Conservation (phyloP, 768 basidiomycete genomes). For the Boletus subparvulus region DNA sequence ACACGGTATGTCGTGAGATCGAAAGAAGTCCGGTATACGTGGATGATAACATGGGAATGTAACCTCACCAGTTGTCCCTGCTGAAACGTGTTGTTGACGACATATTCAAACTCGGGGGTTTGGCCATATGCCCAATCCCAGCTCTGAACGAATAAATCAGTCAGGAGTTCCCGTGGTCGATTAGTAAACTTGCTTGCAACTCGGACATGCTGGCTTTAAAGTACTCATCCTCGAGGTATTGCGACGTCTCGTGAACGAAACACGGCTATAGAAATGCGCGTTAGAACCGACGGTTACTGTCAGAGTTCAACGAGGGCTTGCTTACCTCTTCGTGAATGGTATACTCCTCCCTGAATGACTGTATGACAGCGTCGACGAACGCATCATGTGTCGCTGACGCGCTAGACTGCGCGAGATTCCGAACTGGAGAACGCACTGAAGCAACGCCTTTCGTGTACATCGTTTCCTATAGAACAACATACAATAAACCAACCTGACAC, state of each 20-base stretch:
- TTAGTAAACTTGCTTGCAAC: conserved; percentile 52
- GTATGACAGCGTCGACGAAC: conserved; percentile 68
- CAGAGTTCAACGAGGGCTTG: neutral
- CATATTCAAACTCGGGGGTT: conserved; percentile 89
- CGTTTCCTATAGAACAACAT: conserved; percentile 49
- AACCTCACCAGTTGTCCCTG: conserved; percentile 51
- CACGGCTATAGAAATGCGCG: conserved; percentile 33
- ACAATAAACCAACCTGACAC: neutral
- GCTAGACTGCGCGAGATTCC: conserved; percentile 67
- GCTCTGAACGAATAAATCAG: conserved; percentile 46
- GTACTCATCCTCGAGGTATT: conserved; percentile 49
- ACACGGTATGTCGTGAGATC: neutral
- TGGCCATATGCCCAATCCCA: conserved; percentile 96
- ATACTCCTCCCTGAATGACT: conserved; percentile 67
- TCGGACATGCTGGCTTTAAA: conserved; percentile 72
- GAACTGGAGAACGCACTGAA: conserved; percentile 91
- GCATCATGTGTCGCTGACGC: conserved; percentile 56
- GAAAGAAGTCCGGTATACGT: neutral
- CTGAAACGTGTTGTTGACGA: conserved; percentile 40
- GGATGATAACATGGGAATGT: conserved; percentile 8
- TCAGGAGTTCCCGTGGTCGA: neutral
- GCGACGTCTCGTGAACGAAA: conserved; percentile 46
- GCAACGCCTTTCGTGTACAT: conserved; percentile 85
- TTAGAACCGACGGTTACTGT: neutral
- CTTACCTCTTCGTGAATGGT: conserved; percentile 36